A percentile compares a stretch with the other conserved stretches of the same genome.
These are phyloP conservation scores for Fraxinus greggii DNA, from an alignment of 305 asterid species.

Conservation along the genomic window DNA sequence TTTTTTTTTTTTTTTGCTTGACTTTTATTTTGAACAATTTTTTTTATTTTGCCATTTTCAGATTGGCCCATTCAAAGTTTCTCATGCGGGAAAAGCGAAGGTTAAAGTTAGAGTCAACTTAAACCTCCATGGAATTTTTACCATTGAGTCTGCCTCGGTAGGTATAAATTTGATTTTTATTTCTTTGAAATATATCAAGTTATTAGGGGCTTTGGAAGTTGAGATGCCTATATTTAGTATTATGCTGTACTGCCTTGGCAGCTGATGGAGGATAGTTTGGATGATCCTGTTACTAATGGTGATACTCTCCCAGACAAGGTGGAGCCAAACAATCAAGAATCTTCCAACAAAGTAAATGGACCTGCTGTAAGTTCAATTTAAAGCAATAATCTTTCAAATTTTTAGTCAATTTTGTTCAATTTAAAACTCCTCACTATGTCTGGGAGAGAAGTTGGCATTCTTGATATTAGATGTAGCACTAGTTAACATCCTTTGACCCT, in stretches of 20 bases:
- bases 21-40: background rate
- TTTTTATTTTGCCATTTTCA: conserved; percentile 28
- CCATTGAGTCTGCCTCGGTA: conserved; percentile 72
- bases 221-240: conserved; percentile 18
- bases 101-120: conserved; percentile 69
- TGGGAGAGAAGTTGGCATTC: conserved; percentile 9
- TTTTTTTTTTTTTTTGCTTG: background rate
- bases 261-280: conserved; percentile 58
- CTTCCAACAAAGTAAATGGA: conserved; percentile 38
- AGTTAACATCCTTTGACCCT: background rate
- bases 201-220: conserved; percentile 16
- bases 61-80: conserved; percentile 79
- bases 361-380: conserved; percentile 42
- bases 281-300: conserved; percentile 38
- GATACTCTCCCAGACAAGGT: conserved; percentile 46
- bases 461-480: background rate
- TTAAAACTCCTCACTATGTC: conserved; percentile 1
- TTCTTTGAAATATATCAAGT: conserved; percentile 14
- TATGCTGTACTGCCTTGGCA: conserved; percentile 38
- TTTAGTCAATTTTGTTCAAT: conserved; percentile 8
- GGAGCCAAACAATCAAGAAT: conserved; percentile 43
- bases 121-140: conserved; percentile 77
- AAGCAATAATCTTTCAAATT: conserved; percentile 8
- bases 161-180: conserved; percentile 30
- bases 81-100: conserved; percentile 52